phyloP scores from a whole-genome alignment of 495 filamentous ascomycete species.

The Astrothelium macrocarpum region DNA sequence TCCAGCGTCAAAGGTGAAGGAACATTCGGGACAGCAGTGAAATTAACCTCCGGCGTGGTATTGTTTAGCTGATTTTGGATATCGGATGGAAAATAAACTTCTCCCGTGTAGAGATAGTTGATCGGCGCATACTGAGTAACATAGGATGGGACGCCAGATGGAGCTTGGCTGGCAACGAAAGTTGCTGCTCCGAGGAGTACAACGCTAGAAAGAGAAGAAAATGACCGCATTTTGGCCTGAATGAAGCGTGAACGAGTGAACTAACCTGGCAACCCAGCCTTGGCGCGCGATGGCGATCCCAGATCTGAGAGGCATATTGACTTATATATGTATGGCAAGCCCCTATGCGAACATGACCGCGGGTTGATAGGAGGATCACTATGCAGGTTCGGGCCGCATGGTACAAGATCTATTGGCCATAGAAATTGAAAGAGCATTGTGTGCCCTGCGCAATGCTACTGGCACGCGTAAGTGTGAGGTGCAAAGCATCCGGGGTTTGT shows the following conservation, averaged over 20 bases:
- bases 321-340: not conserved
- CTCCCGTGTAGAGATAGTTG: slow-evolving; percentile 41
- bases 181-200: not conserved
- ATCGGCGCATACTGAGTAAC: slow-evolving; percentile 10
- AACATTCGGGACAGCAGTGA: slow-evolving; percentile 33
- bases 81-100: slow-evolving; percentile 51
- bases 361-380: not conserved
- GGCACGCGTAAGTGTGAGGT: not conserved
- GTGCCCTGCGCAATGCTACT: not conserved
- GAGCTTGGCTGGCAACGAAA: not conserved
- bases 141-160: slow-evolving; percentile 10
- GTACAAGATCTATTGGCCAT: not conserved
- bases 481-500: not conserved
- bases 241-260: not conserved
- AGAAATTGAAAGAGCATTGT: not conserved
- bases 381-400: not conserved
- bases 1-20: slow-evolving; percentile 42
- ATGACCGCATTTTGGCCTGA: not conserved
- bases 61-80: slow-evolving; percentile 46
- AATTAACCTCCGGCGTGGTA: slow-evolving; percentile 46
- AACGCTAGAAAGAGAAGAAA: not conserved
- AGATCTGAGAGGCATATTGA: not conserved
- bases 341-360: not conserved
- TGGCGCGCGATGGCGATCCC: not conserved
- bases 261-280: not conserved